Conservation (phyloP, 257 asterid species). For the Phtheirospermum japonicum region DNA sequence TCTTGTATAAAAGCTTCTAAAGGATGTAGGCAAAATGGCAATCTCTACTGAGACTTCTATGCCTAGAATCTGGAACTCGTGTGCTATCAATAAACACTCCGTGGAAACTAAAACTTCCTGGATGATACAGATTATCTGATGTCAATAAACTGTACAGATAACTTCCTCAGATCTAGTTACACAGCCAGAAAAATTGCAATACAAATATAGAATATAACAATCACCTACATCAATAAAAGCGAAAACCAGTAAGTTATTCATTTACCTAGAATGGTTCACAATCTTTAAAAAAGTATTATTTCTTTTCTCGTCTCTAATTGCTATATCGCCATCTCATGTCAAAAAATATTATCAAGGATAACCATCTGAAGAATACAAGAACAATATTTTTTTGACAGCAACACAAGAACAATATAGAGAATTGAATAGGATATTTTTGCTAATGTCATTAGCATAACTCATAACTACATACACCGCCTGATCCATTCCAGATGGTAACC, state of each 20-base stretch:
- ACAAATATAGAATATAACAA: background rate
- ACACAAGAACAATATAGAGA: too few relatives aligned
- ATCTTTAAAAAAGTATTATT: background rate
- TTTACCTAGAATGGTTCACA: background rate
- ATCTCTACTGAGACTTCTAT: background rate
- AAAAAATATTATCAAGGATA: too few relatives aligned
- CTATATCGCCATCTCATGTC: too few relatives aligned
- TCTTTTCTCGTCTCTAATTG: background rate
- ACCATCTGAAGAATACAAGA: too few relatives aligned
- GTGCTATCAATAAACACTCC: too few relatives aligned
- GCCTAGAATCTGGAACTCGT: background rate
- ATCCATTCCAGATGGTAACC: conserved; percentile 15
- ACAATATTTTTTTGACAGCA: too few relatives aligned
- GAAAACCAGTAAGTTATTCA: background rate
- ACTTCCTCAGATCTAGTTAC: conserved; percentile 7
- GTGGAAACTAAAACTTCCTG: background rate
- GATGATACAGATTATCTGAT: conserved; percentile 13
- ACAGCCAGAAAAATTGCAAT: conserved; percentile 2
- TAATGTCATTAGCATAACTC: conserved; percentile 16
- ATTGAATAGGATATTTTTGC: background rate
- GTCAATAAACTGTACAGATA: conserved; percentile 12
- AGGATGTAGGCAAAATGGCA: background rate
- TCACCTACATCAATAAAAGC: background rate
- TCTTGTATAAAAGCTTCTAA: background rate
- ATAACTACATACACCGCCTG: background rate